Evolutionary conservation across 805 yeast species (phyloP), one percentile per base, ranked within the genome.

Genomic region (Jamesozyma rosinii): DNA sequence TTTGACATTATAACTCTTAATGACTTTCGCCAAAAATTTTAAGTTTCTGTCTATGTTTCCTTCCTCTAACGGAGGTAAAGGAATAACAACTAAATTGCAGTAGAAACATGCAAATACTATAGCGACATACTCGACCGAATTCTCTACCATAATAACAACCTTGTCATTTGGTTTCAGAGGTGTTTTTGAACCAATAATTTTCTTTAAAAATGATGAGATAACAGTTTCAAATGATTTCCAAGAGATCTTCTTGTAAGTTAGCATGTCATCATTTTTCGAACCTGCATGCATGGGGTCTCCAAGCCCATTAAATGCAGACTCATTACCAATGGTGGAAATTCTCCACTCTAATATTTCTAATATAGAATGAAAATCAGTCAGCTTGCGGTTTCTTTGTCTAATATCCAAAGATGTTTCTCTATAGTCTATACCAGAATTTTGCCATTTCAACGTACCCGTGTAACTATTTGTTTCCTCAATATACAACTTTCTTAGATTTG

Each of bases 91-190:
- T 14, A 62, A 48, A 8, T 96, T 95, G 42, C 88, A 75, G 44
- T 81, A 64, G 59, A 90, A 75, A 58, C 97, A 90, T 0, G 98
- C 97, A 61, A 80, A 78, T 1, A 88, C 69, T 2, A 95, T 86
- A 24, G 86, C 77, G 4, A 82, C 76, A 55, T 77, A 90, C 48
- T 92, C 97, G 44, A 89, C 95, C 1, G 88, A 78, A 37, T 90
- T 74, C 0, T 95, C 82, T 58, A 86, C 88, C 81, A 88, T 81
- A 53, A 92, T 66, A 3, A 88, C 71, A 3, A 87, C 90, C 49
- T 72, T 68, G 42, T 83, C 84, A 0, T 95, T 95, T 2, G 83
- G 70, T 42, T 66, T 71, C 37, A 86, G 58, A 2, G 72, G 67
- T 1, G 77, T 73, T 61, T 85, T 89, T 36, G 66, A 62, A n/a